Evolutionary conservation across 345 rosid species (phyloP).

Genomic region (Cardamine chenopodiifolia): DNA sequence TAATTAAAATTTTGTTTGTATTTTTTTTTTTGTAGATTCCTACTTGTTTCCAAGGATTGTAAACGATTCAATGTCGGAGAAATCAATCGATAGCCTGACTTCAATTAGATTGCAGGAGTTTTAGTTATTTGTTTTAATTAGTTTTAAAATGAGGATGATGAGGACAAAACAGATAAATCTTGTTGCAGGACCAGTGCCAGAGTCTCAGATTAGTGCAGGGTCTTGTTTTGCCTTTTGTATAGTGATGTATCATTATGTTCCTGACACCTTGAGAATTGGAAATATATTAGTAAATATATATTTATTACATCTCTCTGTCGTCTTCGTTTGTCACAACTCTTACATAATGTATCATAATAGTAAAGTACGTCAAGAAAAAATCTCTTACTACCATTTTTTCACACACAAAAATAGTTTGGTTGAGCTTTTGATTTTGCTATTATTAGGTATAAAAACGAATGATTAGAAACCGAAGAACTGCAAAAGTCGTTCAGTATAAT

Average conservation of each 20-base stretch:
- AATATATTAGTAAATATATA: constrained; percentile 14
- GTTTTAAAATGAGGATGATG: constrained; percentile 17
- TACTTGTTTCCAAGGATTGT: constrained; percentile 44
- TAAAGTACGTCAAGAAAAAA: background rate
- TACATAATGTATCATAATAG: background rate
- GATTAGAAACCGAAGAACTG: background rate
- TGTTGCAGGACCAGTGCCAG: constrained; percentile 26
- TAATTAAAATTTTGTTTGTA: background rate
- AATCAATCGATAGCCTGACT: constrained; percentile 32
- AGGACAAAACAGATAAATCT: constrained; percentile 41
- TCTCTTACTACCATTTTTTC: background rate
- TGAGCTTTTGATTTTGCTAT: background rate
- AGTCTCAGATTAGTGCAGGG: constrained; percentile 30
- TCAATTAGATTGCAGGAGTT: constrained; percentile 25
- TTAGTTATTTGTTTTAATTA: background rate
- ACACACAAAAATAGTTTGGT: background rate
- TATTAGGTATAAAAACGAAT: background rate
- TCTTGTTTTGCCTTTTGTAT: constrained; percentile 37
- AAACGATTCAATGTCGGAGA: constrained; percentile 48
- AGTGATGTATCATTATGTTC: constrained; percentile 54
- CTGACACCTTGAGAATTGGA: constrained; percentile 36
- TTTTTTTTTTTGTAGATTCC: constrained; percentile 40
- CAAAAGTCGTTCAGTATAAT: background rate
- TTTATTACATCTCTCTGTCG: constrained; percentile 34
- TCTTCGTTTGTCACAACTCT: constrained; percentile 33